Evolutionary conservation across 108 stramenopile genomes (phyloP), one percentile per base, ranked within the genome.

Genomic region (Cyclotella baltica): DNA sequence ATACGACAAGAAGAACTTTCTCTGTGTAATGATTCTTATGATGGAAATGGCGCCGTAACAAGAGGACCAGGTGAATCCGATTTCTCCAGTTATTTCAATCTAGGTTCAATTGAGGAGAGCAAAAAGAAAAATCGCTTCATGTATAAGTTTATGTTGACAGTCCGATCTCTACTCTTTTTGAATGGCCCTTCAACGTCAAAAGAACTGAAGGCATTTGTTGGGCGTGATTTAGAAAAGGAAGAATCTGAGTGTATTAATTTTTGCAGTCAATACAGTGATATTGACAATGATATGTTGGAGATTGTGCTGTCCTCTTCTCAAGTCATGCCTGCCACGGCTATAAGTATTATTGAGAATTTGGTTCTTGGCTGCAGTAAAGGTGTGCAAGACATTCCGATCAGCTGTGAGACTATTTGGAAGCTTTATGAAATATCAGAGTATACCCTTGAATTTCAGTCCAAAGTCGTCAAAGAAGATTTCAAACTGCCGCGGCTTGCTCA

Each of bases 241-340:
- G 76, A 89, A 47, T 28, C 37, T 2, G 62, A 86, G 47, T 38
- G 83, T 23, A 74, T 90, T 10, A 47, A 79, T 1, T 40, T 83
- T 19, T 90, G 87, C 67, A 72, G 73, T 52, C 57, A 68, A 40
- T 81, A 77, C 75, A 87, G 89, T 9, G 61, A 67, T n/a, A 86
- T 93, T 18, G 88, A 90, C 67, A 87, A 90, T 67, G 87, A 86
- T 29, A 86, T 89, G 80, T 35, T 93, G 47, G 78, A 83, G 76
- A 81, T 89, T 38, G 56, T 93, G 55, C 27, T 93, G 4, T 64
- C 68, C 53, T 67, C 80, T 13, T 71, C 75, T 33, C 22, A 53
- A 19, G 64, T 79, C 3, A 57, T 65, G 43, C 57, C 71, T 0
- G 51, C 76, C 34, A 85, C 85, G 22, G 88, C 89, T 4, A 38